phyloP scores from a whole-genome alignment of 2,329 filamentous ascomycete genomes.

The Paracorniculantispora psalliotae region DNA sequence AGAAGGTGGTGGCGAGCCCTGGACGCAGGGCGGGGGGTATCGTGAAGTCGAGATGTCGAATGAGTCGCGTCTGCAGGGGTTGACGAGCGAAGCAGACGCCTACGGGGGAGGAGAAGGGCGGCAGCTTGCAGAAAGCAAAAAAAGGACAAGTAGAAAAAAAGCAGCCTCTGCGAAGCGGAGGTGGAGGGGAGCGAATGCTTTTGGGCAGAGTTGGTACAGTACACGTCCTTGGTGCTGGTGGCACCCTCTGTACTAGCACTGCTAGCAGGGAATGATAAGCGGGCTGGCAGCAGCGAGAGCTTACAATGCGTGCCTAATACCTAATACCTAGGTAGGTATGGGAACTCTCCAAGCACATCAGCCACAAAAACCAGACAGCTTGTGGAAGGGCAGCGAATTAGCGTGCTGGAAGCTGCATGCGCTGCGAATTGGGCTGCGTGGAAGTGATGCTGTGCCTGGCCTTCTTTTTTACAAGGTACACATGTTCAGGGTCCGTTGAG shows the following conservation, averaged over 20 bases:
- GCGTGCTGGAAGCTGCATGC: too few species aligned
- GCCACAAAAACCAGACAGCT: too few species aligned
- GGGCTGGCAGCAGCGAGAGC: background rate
- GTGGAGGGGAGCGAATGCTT: conserved; percentile 1
- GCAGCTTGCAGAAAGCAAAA: background rate
- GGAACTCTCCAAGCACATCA: too few species aligned
- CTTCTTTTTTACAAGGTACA: too few species aligned
- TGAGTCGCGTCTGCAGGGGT: background rate
- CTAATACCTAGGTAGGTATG: background rate
- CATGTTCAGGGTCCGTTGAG: too few species aligned
- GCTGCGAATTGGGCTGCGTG: too few species aligned
- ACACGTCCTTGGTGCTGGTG: background rate
- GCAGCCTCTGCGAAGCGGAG: background rate
- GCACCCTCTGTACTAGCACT: background rate
- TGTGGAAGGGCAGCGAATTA: too few species aligned
- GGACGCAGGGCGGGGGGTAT: background rate
- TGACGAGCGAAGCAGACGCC: background rate
- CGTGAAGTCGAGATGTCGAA: background rate
- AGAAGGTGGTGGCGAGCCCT: background rate
- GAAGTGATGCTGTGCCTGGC: too few species aligned
- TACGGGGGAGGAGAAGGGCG: background rate
- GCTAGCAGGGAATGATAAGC: conserved; percentile 2
- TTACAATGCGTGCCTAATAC: background rate
- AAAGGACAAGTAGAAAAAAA: background rate
- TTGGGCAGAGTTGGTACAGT: background rate